Evolutionary conservation across 192 early-diverging fungal genomes (phyloP).

Genomic region (Rhizophagus clarus): DNA sequence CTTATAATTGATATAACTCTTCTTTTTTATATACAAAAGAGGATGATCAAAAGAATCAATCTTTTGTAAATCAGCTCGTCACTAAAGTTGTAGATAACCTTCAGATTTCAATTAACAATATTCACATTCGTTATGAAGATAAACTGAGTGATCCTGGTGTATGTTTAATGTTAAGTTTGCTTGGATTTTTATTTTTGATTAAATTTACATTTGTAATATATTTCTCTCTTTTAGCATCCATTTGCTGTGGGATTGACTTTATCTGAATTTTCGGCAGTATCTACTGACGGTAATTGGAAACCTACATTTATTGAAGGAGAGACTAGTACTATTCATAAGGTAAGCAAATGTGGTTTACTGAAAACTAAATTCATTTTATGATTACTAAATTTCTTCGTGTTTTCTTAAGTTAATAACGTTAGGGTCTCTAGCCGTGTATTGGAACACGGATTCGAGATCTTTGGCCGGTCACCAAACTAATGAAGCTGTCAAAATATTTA

Average conservation of each 20-base stretch:
- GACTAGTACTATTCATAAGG: constrained; percentile 83
- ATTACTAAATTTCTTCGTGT: neutral
- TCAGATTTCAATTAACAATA: constrained; percentile 92
- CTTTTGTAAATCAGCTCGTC: constrained; percentile 85
- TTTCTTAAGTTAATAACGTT: constrained; percentile 50
- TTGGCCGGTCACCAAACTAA: constrained; percentile 56
- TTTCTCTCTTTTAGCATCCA: constrained; percentile 49
- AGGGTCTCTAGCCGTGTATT: constrained; percentile 82
- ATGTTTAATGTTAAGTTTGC: neutral
- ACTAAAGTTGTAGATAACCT: constrained; percentile 97
- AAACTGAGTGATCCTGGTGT: constrained; percentile 68
- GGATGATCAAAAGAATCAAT: constrained; percentile 73
- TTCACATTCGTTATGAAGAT: constrained; percentile 97
- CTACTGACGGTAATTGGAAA: constrained; percentile 85
- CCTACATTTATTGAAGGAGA: constrained; percentile 80
- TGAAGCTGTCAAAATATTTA: constrained; percentile 53
- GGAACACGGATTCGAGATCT: constrained; percentile 77
- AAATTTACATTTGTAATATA: constrained; percentile 8
- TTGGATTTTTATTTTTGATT: constrained; percentile 1
- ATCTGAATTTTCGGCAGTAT: constrained; percentile 86
- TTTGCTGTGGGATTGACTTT: constrained; percentile 91
- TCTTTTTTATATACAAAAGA: constrained; percentile 27
- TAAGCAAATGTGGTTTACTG: constrained; percentile 40
- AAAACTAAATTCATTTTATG: neutral
- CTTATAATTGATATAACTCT: neutral